Evolutionary conservation across 352 stramenopile species (phyloP), one percentile per base, ranked within the genome.

Genomic region (Globisporangium camurandrum): DNA sequence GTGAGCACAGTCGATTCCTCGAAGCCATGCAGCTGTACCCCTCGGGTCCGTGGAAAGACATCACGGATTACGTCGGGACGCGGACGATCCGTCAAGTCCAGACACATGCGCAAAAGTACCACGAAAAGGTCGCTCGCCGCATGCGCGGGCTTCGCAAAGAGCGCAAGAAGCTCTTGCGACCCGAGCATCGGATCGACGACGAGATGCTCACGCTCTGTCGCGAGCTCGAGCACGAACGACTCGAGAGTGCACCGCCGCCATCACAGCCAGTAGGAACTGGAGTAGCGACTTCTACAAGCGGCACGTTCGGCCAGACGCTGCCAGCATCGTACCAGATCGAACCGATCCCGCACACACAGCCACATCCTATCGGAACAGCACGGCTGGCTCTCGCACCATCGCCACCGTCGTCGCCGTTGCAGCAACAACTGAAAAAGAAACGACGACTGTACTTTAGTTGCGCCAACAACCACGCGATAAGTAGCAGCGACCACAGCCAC

Each of bases 121-220:
- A 84, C 50, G 74, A 86, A 44, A 88, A 88, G 61, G 75, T 86
- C 49, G 63, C 74, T 52, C 68, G 77, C 1, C 59, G 71, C n/a
- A 56, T 85, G 49, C 72, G 70, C 9, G 66, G 77, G 0, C 50
- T 81, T 6, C 71, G 71, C 46, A 81, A 84, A 44, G 75, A 82
- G 28, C 69, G 64, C 54, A 73, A 67, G 56, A 47, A 69, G 19
- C 53, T 69, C n/a, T 60, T 59, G 12, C 50, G 73, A 37, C 56
- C 68, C 23, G 70, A 83, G 51, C n/a, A n/a, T n/a, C n/a, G n/a
- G n/a, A n/a, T n/a, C n/a, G n/a, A n/a, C n/a, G n/a, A n/a, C n/a
- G n/a, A n/a, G 34, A 69, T 59, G 44, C 20, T 63, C 12, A 44
- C 49, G 36, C 44, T 57, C 3, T 69, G 49, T 20, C 54, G 56